A percentile compares a stretch with the other conserved stretches of the same genome.
These are phyloP conservation scores for Nemania diffusa DNA, from an alignment of 2,329 filamentous ascomycete species.

Conservation along the genomic window DNA sequence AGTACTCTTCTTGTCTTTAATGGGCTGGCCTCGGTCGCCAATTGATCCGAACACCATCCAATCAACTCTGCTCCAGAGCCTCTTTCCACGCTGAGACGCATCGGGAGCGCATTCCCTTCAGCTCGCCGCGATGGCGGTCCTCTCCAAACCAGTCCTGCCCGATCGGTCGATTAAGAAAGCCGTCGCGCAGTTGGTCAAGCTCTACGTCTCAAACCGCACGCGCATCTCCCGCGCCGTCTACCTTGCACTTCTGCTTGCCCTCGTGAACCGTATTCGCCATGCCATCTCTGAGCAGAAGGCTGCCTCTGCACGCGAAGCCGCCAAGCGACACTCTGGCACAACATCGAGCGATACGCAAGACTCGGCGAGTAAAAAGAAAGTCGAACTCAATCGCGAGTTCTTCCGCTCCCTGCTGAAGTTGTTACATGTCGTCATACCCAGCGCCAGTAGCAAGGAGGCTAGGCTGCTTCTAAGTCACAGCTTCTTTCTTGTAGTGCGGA, in stretches of 20 bases:
- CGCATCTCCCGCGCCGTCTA: constrained; percentile 86
- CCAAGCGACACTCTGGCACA: constrained; percentile 64
- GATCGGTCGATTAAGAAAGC: constrained; percentile 73
- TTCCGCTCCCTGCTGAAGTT: constrained; percentile 79
- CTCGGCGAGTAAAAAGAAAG: constrained; percentile 67
- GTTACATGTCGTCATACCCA: constrained; percentile 87
- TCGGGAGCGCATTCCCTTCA: constrained; percentile 31
- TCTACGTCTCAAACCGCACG: constrained; percentile 83
- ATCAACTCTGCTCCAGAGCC: background rate
- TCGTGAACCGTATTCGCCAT: constrained; percentile 88
- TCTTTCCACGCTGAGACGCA: constrained; percentile 29
- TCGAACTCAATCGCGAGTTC: constrained; percentile 89
- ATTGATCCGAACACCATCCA: constrained; percentile 14
- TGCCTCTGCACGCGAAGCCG: constrained; percentile 75
- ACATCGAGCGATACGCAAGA: constrained; percentile 55
- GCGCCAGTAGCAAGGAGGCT: constrained; percentile 89
- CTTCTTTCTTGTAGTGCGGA: constrained; percentile 89
- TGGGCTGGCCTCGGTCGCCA: constrained; percentile 33
- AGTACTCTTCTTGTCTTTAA: constrained; percentile 26
- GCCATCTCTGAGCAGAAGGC: constrained; percentile 94
- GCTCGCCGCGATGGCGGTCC: constrained; percentile 71
- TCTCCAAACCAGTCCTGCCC: constrained; percentile 75
- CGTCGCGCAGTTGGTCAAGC: constrained; percentile 72
- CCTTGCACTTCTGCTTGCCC: constrained; percentile 80
- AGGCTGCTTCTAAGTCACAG: constrained; percentile 89